phyloP scores from a whole-genome alignment of 2,329 filamentous ascomycete genomes.

The Fusarium longipes region DNA sequence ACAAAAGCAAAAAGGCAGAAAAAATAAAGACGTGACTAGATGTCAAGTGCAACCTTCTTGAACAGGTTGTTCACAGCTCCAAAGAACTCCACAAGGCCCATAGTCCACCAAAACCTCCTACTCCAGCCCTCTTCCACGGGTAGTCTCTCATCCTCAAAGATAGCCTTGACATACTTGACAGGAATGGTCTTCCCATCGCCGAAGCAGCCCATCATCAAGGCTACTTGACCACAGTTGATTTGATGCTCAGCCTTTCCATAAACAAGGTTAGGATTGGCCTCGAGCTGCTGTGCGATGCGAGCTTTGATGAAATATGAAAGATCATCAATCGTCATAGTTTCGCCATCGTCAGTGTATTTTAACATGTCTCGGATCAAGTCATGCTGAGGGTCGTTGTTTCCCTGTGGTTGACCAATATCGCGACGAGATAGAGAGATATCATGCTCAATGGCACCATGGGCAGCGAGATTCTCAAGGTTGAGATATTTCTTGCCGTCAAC shows the following conservation, averaged over 20 bases:
- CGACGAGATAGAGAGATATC: constrained; percentile 17
- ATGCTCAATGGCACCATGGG: constrained; percentile 21
- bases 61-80: constrained; percentile 7
- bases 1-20: neutral
- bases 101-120: constrained; percentile 34
- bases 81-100: constrained; percentile 36
- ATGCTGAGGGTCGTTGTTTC: constrained; percentile 14
- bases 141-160: constrained; percentile 40
- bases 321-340: neutral
- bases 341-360: neutral
- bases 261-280: constrained; percentile 6
- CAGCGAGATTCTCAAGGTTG: constrained; percentile 11
- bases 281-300: constrained; percentile 6
- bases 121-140: constrained; percentile 38
- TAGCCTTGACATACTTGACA: constrained; percentile 31
- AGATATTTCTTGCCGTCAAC: constrained; percentile 10
- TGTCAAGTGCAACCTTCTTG: neutral
- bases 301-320: constrained; percentile 11
- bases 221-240: constrained; percentile 17
- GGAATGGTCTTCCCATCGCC: constrained; percentile 3
- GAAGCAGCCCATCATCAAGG: constrained; percentile 25
- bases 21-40: neutral
- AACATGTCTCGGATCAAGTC: constrained; percentile 2
- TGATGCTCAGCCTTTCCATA: constrained; percentile 20
- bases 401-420: constrained; percentile 4